Conservation (phyloP, 805 yeast species). For the Starmerella cellae region DNA sequence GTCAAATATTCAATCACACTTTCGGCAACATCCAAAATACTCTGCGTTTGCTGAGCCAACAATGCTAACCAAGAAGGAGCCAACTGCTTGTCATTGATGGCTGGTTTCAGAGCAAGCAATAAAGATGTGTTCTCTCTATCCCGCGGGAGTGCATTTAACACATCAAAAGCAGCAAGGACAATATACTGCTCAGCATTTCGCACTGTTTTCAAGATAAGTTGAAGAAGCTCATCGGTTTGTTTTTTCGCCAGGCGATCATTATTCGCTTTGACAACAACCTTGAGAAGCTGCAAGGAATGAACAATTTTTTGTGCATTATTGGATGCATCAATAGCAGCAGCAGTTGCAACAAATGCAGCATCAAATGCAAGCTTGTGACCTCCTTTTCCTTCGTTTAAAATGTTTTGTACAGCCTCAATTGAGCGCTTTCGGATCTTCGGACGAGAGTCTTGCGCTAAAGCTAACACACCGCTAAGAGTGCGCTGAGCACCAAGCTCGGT, state of each 20-base stretch:
- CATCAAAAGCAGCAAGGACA: constrained; percentile 68
- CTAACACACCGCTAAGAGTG: constrained; percentile 24
- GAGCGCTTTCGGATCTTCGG: constrained; percentile 96
- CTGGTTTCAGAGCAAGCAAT: constrained; percentile 67
- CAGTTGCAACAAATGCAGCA: constrained; percentile 58
- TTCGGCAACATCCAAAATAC: constrained; percentile 43
- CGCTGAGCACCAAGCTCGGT: constrained; percentile 22
- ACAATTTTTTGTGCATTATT: constrained; percentile 36
- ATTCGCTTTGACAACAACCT: constrained; percentile 41
- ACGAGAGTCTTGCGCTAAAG: constrained; percentile 72
- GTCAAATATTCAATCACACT: constrained; percentile 49
- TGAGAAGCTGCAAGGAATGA: constrained; percentile 65
- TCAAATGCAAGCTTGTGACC: constrained; percentile 70
- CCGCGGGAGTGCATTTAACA: constrained; percentile 63
- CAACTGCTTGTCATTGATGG: constrained; percentile 66
- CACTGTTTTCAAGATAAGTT: constrained; percentile 57
- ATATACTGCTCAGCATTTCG: constrained; percentile 73
- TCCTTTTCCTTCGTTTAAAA: constrained; percentile 56
- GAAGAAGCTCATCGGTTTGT: constrained; percentile 60
- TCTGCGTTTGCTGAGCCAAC: constrained; percentile 55
- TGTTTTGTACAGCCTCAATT: constrained; percentile 62
- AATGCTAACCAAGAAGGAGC: constrained; percentile 95
- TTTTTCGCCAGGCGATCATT: constrained; percentile 60
- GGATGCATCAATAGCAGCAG: constrained; percentile 30
- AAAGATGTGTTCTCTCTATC: constrained; percentile 36